These are phyloP conservation scores for Eutrema yunnanense DNA, from an alignment of 345 rosid genomes.

Conservation along the genomic window DNA sequence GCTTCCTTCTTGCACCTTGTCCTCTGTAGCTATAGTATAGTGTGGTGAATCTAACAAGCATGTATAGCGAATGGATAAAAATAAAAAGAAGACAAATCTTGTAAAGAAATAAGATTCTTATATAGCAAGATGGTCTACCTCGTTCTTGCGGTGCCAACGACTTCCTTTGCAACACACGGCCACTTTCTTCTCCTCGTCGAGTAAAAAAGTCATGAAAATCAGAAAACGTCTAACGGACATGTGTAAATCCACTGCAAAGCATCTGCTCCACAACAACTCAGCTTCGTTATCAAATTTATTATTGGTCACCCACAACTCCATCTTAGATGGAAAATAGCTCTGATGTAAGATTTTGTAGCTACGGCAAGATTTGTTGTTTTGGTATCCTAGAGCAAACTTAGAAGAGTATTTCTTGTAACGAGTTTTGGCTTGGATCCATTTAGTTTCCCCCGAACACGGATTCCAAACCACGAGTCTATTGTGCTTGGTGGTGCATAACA, in stretches of 20 bases:
- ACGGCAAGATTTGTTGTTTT: background rate
- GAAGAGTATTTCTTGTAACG: background rate
- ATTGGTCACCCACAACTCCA: background rate
- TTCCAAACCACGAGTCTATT: background rate
- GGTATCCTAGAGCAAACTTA: background rate
- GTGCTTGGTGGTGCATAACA: background rate
- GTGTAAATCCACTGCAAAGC: background rate
- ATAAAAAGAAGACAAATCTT: constrained; percentile 8
- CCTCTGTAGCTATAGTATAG: background rate
- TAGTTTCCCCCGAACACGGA: background rate
- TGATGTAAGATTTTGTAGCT: background rate
- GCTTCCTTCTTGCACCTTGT: background rate
- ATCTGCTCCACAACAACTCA: background rate
- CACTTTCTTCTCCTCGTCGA: background rate
- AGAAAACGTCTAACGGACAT: too few relatives aligned
- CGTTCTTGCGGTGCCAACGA: background rate
- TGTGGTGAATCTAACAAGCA: constrained; percentile 15
- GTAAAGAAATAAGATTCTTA: constrained; percentile 14
- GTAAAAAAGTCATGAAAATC: background rate
- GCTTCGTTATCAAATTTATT: background rate
- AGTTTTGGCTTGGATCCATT: background rate
- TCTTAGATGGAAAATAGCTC: rapidly evolving
- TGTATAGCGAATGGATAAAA: background rate
- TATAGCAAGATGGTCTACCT: background rate
- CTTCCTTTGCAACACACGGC: background rate